A percentile compares a stretch with the other conserved stretches of the same genome.
phyloP scores from a whole-genome alignment of 345 rosid genomes.

The Populus simonii region DNA sequence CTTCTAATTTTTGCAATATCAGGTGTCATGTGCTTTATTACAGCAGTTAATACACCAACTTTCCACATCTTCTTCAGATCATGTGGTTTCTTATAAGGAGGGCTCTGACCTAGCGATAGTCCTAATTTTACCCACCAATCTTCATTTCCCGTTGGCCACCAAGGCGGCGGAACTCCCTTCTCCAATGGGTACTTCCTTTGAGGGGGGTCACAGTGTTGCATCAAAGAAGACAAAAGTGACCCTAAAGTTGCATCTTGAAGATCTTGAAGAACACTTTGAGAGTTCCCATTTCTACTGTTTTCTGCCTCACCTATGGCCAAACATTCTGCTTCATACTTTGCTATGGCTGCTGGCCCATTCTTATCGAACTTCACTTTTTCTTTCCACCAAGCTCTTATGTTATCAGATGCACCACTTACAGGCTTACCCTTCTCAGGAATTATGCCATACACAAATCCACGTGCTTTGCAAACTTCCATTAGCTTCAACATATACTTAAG shows the following conservation, averaged over 20 bases:
- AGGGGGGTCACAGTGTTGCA: constrained; percentile 99
- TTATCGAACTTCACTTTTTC: constrained; percentile 96
- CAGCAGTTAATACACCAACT: constrained; percentile 93
- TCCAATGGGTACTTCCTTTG: constrained; percentile 95
- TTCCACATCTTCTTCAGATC: constrained; percentile 99
- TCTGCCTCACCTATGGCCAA: constrained; percentile 61
- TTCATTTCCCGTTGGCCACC: constrained; percentile 97
- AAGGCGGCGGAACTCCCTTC: constrained; percentile 86
- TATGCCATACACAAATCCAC: constrained; percentile 93
- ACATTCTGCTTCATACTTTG: constrained; percentile 76
- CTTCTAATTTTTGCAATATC: constrained; percentile 91
- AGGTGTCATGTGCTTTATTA: constrained; percentile 96
- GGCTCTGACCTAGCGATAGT: constrained; percentile 56
- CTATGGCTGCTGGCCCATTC: constrained; percentile 93
- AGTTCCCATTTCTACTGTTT: constrained; percentile 48
- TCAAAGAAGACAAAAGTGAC: constrained; percentile 85
- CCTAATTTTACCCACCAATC: constrained; percentile 93
- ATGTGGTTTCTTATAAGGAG: constrained; percentile 93
- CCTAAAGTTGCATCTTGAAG: constrained; percentile 99
- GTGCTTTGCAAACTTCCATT: constrained; percentile 96
- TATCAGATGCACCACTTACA: constrained; percentile 91
- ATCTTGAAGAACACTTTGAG: constrained; percentile 73
- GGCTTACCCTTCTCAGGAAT: constrained; percentile 97
- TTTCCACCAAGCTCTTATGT: constrained; percentile 98
- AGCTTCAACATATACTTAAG: constrained; percentile 97